Evolutionary conservation across 2,329 filamentous ascomycete genomes (phyloP), one percentile per base, ranked within the genome.

Genomic region (Graphilbum sp.): DNA sequence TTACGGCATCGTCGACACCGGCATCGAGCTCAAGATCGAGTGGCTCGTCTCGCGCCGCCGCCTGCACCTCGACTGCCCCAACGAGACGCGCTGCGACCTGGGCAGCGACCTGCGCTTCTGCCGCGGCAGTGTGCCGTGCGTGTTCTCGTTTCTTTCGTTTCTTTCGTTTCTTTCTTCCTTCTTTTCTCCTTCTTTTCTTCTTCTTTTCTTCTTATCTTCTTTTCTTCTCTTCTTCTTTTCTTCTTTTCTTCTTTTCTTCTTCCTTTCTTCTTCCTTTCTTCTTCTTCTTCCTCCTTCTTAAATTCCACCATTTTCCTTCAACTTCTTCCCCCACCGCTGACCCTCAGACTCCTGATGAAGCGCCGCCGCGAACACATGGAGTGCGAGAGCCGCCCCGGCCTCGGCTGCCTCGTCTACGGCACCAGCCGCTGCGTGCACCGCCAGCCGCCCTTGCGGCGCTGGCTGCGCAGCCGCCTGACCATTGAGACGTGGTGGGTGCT

Each of bases 1-100:
- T 52, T 76, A 75, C 56, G 49, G 54, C 35, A 55, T 80, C 2
- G 74, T 82, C 43, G 66, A 76, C 52, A 83, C 78, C 1, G 75
- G 73, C 27, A 60, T 82, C 23, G 54, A 62, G 21, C 60, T 81
- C 33, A 81, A 82, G 51, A 67, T 83, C 12, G 67, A 70, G 41
- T 84, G 79, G 79, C 61, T 83, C 5, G 62, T 82, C 41, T 65
- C 78, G 46, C 67, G 78, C 12, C 66, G 74, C 16, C 66, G 60
- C 34, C 60, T 75, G 27, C 72, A 78, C 41, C 64, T 83, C 9
- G 70, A 79, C 45, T 79, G 75, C 46, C 79, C 76, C 5, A 73
- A 71, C 39, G 60, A 72, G 44, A 55, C 56, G 38, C 56, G 61
- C 12, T 77, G 72, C 43, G 71, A 75, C 43, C 50, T 77, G 23